Evolutionary conservation across 2,329 filamentous ascomycete genomes (phyloP).

Genomic region (Aspergillus fumigatus): DNA sequence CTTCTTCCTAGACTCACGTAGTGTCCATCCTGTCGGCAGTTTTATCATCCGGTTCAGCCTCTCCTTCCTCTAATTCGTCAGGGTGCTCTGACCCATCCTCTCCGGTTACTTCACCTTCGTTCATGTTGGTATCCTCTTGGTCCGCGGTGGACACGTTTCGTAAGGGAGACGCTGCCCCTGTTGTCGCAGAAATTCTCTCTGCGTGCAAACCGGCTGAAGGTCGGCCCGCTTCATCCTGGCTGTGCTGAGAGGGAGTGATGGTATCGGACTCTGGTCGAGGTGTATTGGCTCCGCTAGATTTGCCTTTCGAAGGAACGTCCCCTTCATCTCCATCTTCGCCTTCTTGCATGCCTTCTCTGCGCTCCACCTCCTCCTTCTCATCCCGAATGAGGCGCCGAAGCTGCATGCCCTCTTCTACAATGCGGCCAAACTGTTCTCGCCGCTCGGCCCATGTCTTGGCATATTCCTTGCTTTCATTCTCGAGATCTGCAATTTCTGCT

Average conservation of each 20-base stretch:
- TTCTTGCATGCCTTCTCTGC: slow-evolving; percentile 73
- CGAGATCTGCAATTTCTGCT: slow-evolving; percentile 81
- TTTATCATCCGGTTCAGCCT: slow-evolving; percentile 47
- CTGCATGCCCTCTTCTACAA: slow-evolving; percentile 87
- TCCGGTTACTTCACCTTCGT: slow-evolving; percentile 41
- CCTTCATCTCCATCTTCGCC: slow-evolving; percentile 55
- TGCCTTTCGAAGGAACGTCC: slow-evolving; percentile 47
- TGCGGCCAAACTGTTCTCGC: slow-evolving; percentile 77
- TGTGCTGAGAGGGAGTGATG: slow-evolving; percentile 31
- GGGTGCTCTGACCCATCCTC: slow-evolving; percentile 32
- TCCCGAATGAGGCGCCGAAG: slow-evolving; percentile 82
- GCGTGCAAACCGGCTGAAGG: slow-evolving; percentile 23
- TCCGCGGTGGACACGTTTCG: slow-evolving; percentile 34
- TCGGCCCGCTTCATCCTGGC: slow-evolving; percentile 29
- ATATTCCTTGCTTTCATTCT: slow-evolving; percentile 78
- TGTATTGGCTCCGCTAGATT: slow-evolving; percentile 45
- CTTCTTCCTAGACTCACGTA: slow-evolving; percentile 24
- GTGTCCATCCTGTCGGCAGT: slow-evolving; percentile 65
- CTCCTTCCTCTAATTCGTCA: slow-evolving; percentile 44
- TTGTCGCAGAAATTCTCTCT: slow-evolving; percentile 27
- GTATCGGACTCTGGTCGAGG: slow-evolving; percentile 47
- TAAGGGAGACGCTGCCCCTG: slow-evolving; percentile 34
- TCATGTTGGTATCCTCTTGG: slow-evolving; percentile 59
- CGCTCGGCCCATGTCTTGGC: slow-evolving; percentile 79
- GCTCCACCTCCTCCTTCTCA: slow-evolving; percentile 91